Evolutionary conservation across 2,329 filamentous ascomycete species (phyloP), one percentile per base, ranked within the genome.

Genomic region (Fonsecaea multimorphosa): DNA sequence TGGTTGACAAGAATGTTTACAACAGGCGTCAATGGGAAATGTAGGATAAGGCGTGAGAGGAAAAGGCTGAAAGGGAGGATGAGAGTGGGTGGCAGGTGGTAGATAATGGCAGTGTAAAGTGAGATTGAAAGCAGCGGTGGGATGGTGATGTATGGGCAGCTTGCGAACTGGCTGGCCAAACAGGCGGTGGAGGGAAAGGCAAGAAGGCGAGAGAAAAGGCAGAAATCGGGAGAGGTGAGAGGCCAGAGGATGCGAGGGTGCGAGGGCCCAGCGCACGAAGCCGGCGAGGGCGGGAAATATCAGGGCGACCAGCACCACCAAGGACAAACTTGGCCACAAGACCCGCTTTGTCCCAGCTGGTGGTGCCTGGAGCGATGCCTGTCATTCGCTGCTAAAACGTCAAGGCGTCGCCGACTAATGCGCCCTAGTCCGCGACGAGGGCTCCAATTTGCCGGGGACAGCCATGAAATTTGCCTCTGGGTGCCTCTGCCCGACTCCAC

Each of bases 71-170:
- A n/a, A 58, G 54, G 54, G 38, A 63, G 62, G 53, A 31, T 24
- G 58, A 61, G 29, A 36, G 62, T 32, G 34, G 62, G 57, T 67
- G 51, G 57, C 53, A 56, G 44, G 64, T 27, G 38, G 44, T 49
- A 53, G 51, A 49, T 38, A 55, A 61, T 40, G 32, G 53, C 32
- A 55, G 55, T 51, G 63, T 53, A 51, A n/a, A 36, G 57, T 62
- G 59, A 62, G 64, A 62, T 54, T 32, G 58, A 52, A 61, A 61
- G 59, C 58, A 52, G 59, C 51, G 59, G 59, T 61, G 58, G 58
- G 58, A 61, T 54, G 63, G 49, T 64, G 61, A 65, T 65, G 58
- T 56, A 65, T 46, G 58, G 34, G 59, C 51, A 27, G 51, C n/a
- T 36, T 49, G 60, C 46, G 64, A 61, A 66, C 54, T 57, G 57